A percentile compares a stretch with the other conserved stretches of the same genome.
Evolutionary conservation across 805 yeast species (phyloP).

Genomic region (Metschnikowia henanensis): DNA sequence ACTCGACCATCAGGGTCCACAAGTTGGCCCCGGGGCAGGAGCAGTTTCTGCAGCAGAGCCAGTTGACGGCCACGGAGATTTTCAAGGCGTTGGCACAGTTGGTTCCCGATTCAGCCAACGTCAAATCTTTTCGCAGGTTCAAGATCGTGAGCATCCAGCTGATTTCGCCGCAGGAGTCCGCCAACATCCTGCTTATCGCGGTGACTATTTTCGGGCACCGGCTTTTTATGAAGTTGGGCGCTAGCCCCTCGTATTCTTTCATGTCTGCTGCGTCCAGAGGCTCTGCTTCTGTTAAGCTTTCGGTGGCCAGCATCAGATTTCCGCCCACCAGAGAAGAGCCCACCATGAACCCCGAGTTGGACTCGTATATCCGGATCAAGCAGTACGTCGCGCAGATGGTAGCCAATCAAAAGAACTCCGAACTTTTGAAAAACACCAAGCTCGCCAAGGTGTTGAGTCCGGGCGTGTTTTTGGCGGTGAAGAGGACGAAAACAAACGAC

Average conservation of each 20-base stretch:
- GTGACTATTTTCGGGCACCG: conserved; percentile 84
- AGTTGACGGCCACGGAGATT: conserved; percentile 45
- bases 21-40: conserved; percentile 49
- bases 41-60: conserved; percentile 34
- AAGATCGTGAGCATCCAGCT: conserved; percentile 62
- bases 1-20: conserved; percentile 80
- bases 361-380: conserved; percentile 40
- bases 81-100: conserved; percentile 50
- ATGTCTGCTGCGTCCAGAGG: conserved; percentile 23
- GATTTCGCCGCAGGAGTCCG: conserved; percentile 64
- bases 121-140: conserved; percentile 48
- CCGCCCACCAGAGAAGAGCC: conserved; percentile 60
- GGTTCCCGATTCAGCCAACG: conserved; percentile 55
- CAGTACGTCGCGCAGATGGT: conserved; percentile 41
- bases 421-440: conserved; percentile 56
- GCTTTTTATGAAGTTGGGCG: conserved; percentile 56
- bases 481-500: conserved; percentile 43
- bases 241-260: conserved; percentile 26
- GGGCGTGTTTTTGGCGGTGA: conserved; percentile 78
- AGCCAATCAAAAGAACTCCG: conserved; percentile 48
- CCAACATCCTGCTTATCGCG: conserved; percentile 71
- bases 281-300: conserved; percentile 33
- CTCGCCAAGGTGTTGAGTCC: conserved; percentile 72
- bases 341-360: conserved; percentile 39
- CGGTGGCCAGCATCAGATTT: conserved; percentile 52